These are phyloP conservation scores for Vitis labrusca DNA, from an alignment of 164 flowering plant genomes.

Conservation along the genomic window DNA sequence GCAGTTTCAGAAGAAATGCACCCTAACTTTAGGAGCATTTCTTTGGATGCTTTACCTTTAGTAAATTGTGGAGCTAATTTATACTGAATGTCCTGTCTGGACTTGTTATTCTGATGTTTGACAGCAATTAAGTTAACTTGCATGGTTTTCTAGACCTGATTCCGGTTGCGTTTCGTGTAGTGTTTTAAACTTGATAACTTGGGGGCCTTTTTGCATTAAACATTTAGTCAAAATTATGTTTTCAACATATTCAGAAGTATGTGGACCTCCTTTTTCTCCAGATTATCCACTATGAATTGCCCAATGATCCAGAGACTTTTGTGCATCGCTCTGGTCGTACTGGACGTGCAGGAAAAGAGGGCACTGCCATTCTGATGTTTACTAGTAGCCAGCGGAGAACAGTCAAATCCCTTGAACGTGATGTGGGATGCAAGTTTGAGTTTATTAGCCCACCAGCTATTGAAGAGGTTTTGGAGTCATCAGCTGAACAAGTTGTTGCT, in stretches of 20 bases:
- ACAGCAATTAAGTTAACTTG: background rate
- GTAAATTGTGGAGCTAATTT: no score
- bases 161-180: background rate
- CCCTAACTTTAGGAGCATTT: no score
- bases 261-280: slow-evolving; percentile 25
- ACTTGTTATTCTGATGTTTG: no score
- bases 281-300: slow-evolving; percentile 96
- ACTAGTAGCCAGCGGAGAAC: slow-evolving; percentile 83
- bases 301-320: slow-evolving; percentile 98
- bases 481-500: slow-evolving; percentile 89
- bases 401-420: slow-evolving; percentile 81
- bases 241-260: slow-evolving; percentile 9
- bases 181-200: background rate
- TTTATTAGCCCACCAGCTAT: slow-evolving; percentile 76
- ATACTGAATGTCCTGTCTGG: no score
- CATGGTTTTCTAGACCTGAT: slow-evolving; percentile 1
- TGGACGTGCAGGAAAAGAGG: slow-evolving; percentile 98
- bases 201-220: background rate
- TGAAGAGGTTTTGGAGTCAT: slow-evolving; percentile 77
- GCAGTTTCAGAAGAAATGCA: background rate
- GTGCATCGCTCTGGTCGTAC: slow-evolving; percentile 99
- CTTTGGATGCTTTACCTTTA: no score
- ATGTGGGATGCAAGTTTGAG: slow-evolving; percentile 90
- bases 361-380: slow-evolving; percentile 82
- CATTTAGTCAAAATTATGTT: background rate